Evolutionary conservation across 805 yeast species (phyloP).

Genomic region (Zygosaccharomyces rouxii): DNA sequence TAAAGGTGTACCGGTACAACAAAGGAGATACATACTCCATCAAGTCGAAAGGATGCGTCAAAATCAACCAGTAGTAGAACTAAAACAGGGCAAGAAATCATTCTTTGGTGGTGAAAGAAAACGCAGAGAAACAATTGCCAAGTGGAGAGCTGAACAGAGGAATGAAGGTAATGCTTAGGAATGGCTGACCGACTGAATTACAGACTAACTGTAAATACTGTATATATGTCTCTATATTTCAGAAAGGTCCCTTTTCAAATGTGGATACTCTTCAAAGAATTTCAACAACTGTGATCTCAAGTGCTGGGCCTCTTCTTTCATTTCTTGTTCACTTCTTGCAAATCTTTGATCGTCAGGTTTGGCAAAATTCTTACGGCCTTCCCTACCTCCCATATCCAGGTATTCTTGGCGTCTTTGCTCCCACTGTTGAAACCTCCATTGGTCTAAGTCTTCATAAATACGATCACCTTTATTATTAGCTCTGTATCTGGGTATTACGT

Average conservation of each 20-base stretch:
- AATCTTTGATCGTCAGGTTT: slow-evolving; percentile 50
- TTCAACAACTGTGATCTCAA: slow-evolving; percentile 40
- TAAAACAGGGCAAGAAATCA: slow-evolving; percentile 65
- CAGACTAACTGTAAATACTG: not conserved
- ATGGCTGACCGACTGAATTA: slow-evolving; percentile 3
- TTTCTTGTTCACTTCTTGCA: slow-evolving; percentile 55
- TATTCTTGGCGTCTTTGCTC: slow-evolving; percentile 30
- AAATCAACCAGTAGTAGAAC: slow-evolving; percentile 51
- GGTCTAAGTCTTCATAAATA: slow-evolving; percentile 66
- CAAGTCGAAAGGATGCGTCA: slow-evolving; percentile 68
- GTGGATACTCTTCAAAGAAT: slow-evolving; percentile 16
- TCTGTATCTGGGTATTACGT: slow-evolving; percentile 77
- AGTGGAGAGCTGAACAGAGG: slow-evolving; percentile 50
- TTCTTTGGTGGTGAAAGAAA: slow-evolving; percentile 84
- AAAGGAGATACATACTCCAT: slow-evolving; percentile 66
- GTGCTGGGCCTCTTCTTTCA: slow-evolving; percentile 67
- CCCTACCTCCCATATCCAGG: slow-evolving; percentile 22
- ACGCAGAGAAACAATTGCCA: slow-evolving; percentile 61
- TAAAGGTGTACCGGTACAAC: slow-evolving; percentile 68
- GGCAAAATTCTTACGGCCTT: slow-evolving; percentile 27
- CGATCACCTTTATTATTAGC: slow-evolving; percentile 61
- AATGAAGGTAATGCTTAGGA: slow-evolving; percentile 21
- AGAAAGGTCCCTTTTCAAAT: slow-evolving; percentile 2
- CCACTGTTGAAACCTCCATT: slow-evolving; percentile 44
- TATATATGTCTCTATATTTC: slow-evolving; percentile 2